Percentiles rank a stretch among this genome's conserved stretches.
These are phyloP conservation scores for Hericium coralloides DNA, from an alignment of 768 basidiomycete species.

Conservation along the genomic window DNA sequence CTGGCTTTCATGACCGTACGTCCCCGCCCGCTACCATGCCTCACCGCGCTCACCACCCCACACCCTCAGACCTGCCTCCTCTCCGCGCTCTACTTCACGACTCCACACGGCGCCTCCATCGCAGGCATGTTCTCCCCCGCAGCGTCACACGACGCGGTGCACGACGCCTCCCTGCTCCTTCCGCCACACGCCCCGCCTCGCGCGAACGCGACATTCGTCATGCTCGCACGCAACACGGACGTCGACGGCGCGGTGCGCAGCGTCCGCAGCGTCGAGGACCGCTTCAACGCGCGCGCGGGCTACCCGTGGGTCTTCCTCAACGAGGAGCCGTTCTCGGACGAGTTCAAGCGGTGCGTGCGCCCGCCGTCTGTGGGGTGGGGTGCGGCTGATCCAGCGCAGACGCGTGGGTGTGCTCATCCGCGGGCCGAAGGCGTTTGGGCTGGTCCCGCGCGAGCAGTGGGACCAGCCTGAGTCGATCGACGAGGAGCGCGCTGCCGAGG, in stretches of 20 bases:
- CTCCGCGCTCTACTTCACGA: not conserved
- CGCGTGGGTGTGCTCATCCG: conserved; percentile 20
- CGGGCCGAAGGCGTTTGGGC: conserved; percentile 41
- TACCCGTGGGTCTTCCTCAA: conserved; percentile 45
- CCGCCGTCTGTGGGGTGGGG: not conserved
- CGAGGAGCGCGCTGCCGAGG: conserved; percentile 46
- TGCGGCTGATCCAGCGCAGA: conserved; percentile 26
- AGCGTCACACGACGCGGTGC: not conserved
- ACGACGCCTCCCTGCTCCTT: not conserved
- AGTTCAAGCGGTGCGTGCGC: conserved; percentile 23
- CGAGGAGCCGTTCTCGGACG: conserved; percentile 33
- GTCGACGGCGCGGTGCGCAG: conserved; percentile 24
- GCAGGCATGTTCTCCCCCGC: not conserved
- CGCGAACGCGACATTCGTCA: conserved; percentile 39
- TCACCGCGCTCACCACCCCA: not conserved
- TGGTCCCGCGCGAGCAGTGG: conserved; percentile 57
- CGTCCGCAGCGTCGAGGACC: conserved; percentile 36
- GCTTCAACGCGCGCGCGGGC: conserved; percentile 36
- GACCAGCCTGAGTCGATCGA: conserved; percentile 68
- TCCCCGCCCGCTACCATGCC: not conserved
- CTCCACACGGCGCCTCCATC: not conserved
- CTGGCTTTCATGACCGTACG: not conserved
- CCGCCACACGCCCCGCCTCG: not conserved
- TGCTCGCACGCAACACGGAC: conserved; percentile 28
- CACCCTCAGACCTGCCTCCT: not conserved